Base-by-base conservation (phyloP, 441 rosid genomes). In the Populus hybrid region DNA sequence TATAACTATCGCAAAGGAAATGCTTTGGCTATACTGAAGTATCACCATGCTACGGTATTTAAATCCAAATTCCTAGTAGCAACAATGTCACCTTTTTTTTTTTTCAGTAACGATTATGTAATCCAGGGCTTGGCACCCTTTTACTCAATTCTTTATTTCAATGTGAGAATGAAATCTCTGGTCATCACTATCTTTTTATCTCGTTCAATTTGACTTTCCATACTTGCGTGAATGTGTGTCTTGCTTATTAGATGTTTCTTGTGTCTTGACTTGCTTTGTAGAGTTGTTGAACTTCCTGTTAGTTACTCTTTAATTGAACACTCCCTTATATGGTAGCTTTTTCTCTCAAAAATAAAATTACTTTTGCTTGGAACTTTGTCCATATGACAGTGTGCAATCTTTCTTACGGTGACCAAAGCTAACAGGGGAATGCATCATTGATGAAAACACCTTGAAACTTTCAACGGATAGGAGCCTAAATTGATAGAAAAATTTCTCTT, bases 1-100 rank as follows among this genome's bases (percentile, higher is more conserved):
- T 90, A 90, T 76, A 95, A 90, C 82, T 92, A 90, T 77, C 88
- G 85, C 69, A 92, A 90, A 87, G 97, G 97, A 85, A 92, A 83
- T 86, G 87, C 97, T 26, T 83, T 94, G 83, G 98, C 97, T 28
- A 88, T 92, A 67, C 83, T 92, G 80, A 95, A 95, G 85, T 94
- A 91, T 84, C 99, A 94, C 86, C 86, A 79, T 59, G 91, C 93
- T 67, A 87, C 89, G 85, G 97, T 95, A 88, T 8, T 72, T 31
- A 74, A 74, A 33, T 21, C 33, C 69, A 40, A 38, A 63, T 63
- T 3, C 29, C 77, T 35, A n/a, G 7, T 28, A 33, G 14, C 20
- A 28, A n/a, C 12, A 59, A 68, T 28, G 6, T 2, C 10, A 10
- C 40, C 40, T n/a, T n/a, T 6, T 72, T 40, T 40, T 33, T 31